phyloP scores from a whole-genome alignment of 495 filamentous ascomycete genomes.

The Tuber calosporum region DNA sequence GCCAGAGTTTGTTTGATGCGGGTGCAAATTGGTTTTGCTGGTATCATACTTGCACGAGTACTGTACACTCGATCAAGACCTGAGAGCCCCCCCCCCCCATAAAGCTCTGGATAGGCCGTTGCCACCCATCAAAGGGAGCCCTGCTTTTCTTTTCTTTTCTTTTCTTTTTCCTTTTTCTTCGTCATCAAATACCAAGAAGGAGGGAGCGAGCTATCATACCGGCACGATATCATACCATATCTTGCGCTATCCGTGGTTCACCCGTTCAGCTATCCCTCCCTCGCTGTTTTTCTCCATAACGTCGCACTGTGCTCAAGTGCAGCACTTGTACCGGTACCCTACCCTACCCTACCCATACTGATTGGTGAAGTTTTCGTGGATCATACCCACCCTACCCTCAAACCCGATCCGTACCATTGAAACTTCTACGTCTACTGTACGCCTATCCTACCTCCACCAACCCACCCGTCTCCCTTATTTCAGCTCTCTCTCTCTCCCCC shows the following conservation, averaged over 20 bases:
- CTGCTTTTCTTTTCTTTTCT: neutral
- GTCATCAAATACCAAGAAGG: neutral
- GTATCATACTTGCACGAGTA: no score
- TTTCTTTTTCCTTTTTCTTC: neutral
- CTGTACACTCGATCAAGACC: neutral
- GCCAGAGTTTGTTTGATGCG: neutral
- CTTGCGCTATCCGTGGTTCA: neutral
- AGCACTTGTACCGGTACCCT: no score
- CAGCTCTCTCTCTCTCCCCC: neutral
- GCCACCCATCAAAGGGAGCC: neutral
- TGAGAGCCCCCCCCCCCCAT: no score
- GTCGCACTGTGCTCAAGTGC: neutral
- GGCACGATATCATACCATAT: neutral
- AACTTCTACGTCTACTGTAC: neutral
- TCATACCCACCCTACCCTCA: neutral
- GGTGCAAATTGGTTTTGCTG: neutral
- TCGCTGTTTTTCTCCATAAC: neutral
- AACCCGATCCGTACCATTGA: neutral
- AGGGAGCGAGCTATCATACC: neutral
- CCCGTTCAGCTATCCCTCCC: neutral
- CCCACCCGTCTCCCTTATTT: neutral
- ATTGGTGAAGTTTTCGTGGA: neutral
- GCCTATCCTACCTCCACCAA: neutral
- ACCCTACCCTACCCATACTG: neutral
- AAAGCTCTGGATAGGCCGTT: neutral